Evolutionary conservation across 176 grass and related monocot species (phyloP), one percentile per base, ranked within the genome.

Genomic region (Carex pumila): DNA sequence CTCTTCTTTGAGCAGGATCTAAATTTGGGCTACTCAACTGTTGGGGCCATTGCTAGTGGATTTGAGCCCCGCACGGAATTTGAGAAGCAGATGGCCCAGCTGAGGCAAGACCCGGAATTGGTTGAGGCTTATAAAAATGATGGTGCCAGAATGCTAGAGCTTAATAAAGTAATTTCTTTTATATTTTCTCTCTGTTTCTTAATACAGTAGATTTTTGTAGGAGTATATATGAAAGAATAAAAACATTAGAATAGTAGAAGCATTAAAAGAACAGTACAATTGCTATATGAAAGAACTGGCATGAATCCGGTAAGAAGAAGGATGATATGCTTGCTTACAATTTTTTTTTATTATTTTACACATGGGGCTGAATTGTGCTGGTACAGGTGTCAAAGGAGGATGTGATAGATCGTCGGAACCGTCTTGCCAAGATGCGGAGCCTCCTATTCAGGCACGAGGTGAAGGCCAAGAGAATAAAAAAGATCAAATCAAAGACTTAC

Each of bases 401-500:
- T 90, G 91, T 90, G 47, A 93, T 80, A 86, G 88, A 93, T 17
- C 91, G 54, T 67, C 91, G 95, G 73, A 90, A 94, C 78, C 88
- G 83, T 61, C 93, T 99, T 82, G 96, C 93, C 61, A 99, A 95
- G 86, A 99, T 99, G 91, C 85, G 96, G n/a, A 99, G 91, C 86
- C 93, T 99, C 91, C 88, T 99, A 69, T 99, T 99, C 67, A 83
- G 83, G 81, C 96, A 99, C 59, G 96, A 99, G 85, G 85, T 90
- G 76, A 99, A 99, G 89, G 88, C 91, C 79, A 99, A 99, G 71
- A 90, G 89, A 67, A 85, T 99, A 80, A 99, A 95, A 78, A 99
- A 95, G 75, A 99, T 99, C 29, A 99, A 95, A 81, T 99, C 96
- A 80, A 99, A 91, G 87, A 95, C 96, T 83, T 99, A 89, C 76